Percentiles rank a stretch among this genome's conserved stretches.
Evolutionary conservation across 129 eudicot genomes (phyloP).

Genomic region (Kitagawia praeruptora): DNA sequence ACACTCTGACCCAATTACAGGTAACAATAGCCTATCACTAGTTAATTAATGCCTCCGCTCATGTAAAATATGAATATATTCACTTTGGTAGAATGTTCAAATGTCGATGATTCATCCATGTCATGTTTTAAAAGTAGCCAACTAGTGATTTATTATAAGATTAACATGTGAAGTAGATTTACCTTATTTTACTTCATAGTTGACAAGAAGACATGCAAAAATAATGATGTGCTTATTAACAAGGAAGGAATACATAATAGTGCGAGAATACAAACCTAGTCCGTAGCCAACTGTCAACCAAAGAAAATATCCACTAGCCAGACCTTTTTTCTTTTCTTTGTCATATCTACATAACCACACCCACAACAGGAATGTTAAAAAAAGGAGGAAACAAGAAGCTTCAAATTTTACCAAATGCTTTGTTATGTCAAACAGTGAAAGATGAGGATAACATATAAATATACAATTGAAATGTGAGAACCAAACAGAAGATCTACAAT

Average conservation of each 20-base stretch:
- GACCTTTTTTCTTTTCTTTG: conserved; percentile 48
- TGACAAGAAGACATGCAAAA: neutral
- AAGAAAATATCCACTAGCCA: conserved; percentile 57
- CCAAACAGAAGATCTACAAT: neutral
- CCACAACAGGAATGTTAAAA: neutral
- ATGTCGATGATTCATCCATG: neutral
- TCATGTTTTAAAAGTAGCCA: neutral
- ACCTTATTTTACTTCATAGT: neutral
- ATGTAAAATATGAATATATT: neutral
- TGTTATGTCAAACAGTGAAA: neutral
- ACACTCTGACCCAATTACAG: too few species aligned
- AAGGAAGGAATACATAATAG: neutral
- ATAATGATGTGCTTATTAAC: neutral
- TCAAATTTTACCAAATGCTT: neutral
- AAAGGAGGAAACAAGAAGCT: neutral
- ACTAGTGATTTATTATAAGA: neutral
- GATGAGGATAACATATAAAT: neutral
- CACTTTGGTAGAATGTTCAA: neutral
- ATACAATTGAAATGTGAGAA: neutral
- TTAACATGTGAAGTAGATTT: neutral
- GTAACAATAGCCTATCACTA: too few species aligned
- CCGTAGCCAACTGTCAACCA: conserved; percentile 84
- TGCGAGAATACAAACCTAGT: conserved; percentile 47
- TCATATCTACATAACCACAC: conserved; percentile 56
- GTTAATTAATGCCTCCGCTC: neutral